Conservation (phyloP, 768 basidiomycete genomes). For the Kwoniella heveanensis region DNA sequence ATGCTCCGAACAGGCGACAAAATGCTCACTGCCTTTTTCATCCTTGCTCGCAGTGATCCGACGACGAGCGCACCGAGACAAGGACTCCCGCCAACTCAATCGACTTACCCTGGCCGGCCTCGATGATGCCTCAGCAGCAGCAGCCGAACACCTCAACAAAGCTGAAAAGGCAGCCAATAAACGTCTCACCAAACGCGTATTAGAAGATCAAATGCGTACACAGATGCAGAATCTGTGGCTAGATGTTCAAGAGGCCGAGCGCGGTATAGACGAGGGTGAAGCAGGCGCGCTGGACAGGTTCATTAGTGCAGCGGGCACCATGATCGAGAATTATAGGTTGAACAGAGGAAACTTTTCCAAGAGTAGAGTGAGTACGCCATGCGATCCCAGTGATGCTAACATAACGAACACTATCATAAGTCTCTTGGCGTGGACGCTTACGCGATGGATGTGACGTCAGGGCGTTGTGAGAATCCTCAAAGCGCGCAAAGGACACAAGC, state of each 20-base stretch:
- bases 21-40: background rate
- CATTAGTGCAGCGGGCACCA: constrained; percentile 78
- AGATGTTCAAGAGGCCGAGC: constrained; percentile 62
- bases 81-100: constrained; percentile 11
- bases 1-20: no score
- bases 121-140: constrained; percentile 1
- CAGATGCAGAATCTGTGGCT: constrained; percentile 61
- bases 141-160: constrained; percentile 10
- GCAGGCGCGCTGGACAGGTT: constrained; percentile 69
- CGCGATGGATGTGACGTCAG: no score
- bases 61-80: constrained; percentile 23
- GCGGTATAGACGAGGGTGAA: constrained; percentile 58
- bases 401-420: no score
- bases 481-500: constrained; percentile 22
- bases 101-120: background rate
- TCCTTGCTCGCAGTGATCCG: constrained; percentile 20
- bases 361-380: constrained; percentile 65
- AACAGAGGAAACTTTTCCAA: constrained; percentile 80
- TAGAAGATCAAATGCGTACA: constrained; percentile 51
- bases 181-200: constrained; percentile 31
- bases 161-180: constrained; percentile 32
- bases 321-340: constrained; percentile 86
- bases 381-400: no score
- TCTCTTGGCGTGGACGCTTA: no score
- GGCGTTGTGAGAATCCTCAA: constrained; percentile 32